These are phyloP conservation scores for Leishmania aethiopica DNA, from an alignment of 208 protist genomes.

Conservation along the genomic window DNA sequence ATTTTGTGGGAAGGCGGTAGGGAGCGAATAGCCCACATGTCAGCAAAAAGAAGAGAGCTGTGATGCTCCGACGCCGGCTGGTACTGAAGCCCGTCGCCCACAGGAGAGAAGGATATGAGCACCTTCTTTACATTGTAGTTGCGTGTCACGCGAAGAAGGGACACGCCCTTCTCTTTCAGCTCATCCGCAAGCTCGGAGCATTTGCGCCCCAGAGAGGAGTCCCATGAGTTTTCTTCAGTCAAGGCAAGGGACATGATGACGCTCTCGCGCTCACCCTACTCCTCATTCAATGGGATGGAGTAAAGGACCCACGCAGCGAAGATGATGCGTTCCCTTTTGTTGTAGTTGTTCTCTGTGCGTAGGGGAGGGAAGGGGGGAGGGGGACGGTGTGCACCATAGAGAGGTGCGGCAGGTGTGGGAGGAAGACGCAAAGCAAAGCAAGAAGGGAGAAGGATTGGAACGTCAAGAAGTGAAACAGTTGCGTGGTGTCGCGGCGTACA, in stretches of 20 bases:
- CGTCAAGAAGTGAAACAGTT: neutral
- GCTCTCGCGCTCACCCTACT: neutral
- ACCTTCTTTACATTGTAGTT: constrained; percentile 23
- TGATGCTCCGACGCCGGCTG: constrained; percentile 18
- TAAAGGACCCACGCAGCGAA: neutral
- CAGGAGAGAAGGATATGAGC: constrained; percentile 10
- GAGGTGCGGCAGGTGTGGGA: neutral
- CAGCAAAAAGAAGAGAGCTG: constrained; percentile 41
- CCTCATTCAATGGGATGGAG: neutral
- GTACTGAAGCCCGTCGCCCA: constrained; percentile 29
- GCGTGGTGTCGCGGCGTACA: neutral
- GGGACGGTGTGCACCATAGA: neutral
- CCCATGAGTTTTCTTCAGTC: constrained; percentile 9
- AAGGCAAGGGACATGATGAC: constrained; percentile 13
- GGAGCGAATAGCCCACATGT: constrained; percentile 37
- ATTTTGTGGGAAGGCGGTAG: constrained; percentile 25
- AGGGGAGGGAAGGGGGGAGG: neutral
- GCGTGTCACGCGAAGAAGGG: constrained; percentile 18
- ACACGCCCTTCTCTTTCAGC: constrained; percentile 22
- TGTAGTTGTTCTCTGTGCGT: neutral
- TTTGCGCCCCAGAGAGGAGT: constrained; percentile 19
- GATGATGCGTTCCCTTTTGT: neutral
- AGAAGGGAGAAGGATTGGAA: neutral
- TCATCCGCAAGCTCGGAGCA: constrained; percentile 20
- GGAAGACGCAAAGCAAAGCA: neutral